Evolutionary conservation across 73 alveolate genomes (phyloP).

Genomic region (Durusdinium trenchii): DNA sequence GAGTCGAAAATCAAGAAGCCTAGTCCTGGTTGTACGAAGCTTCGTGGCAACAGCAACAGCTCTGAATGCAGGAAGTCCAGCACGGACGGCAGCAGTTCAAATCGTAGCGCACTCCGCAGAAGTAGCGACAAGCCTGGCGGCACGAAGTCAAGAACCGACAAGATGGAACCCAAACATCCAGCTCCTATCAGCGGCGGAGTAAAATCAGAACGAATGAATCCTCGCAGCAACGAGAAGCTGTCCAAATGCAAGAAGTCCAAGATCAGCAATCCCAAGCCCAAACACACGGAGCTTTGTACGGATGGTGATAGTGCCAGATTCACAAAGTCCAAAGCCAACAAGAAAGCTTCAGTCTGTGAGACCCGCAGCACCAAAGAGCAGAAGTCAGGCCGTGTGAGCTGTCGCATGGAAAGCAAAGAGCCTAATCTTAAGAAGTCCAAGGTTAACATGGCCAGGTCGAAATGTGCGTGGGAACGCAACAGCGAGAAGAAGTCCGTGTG

Average conservation of each 20-base stretch:
- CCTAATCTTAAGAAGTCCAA: not conserved
- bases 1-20: not conserved
- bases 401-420: not conserved
- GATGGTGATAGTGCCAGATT: not conserved
- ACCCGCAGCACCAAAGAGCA: not conserved
- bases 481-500: not conserved
- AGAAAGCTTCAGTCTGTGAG: not conserved
- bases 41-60: not conserved
- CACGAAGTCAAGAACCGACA: not conserved
- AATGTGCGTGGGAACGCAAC: not conserved
- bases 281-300: not conserved
- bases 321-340: not conserved
- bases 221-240: not conserved
- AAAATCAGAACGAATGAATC: not conserved
- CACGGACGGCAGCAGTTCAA: not conserved
- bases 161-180: not conserved
- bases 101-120: no score
- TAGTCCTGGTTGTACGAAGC: not conserved
- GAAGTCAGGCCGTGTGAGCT: not conserved
- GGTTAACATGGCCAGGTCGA: not conserved
- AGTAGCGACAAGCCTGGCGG: not conserved
- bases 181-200: not conserved
- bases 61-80: constrained; percentile 59
- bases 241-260: constrained; percentile 10
- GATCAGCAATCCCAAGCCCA: not conserved